A percentile compares a stretch with the other conserved stretches of the same genome.
These are phyloP conservation scores for Metschnikowia shivogae DNA, from an alignment of 805 yeast genomes.

Conservation along the genomic window DNA sequence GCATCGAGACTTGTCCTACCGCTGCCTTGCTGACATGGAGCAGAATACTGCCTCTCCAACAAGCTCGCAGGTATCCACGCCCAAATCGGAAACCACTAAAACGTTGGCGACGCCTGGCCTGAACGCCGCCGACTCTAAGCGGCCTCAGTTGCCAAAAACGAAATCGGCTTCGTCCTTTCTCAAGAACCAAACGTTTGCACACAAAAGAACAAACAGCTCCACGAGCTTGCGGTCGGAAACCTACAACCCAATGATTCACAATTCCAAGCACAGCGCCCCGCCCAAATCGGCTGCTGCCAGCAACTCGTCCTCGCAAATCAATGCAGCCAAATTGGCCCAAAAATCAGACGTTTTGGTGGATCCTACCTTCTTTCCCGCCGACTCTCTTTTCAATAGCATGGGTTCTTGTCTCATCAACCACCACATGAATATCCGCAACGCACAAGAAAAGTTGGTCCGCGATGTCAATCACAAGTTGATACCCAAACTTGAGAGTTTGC, in stretches of 20 bases:
- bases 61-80: slow-evolving; percentile 10
- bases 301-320: slow-evolving; percentile 4
- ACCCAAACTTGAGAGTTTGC: slow-evolving; percentile 34
- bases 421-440: slow-evolving; percentile 27
- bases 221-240: slow-evolving; percentile 11
- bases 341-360: slow-evolving; percentile 21
- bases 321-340: slow-evolving; percentile 16
- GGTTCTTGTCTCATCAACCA: slow-evolving; percentile 33
- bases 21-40: slow-evolving; percentile 13
- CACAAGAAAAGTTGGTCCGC: slow-evolving; percentile 26
- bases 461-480: slow-evolving; percentile 32
- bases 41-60: slow-evolving; percentile 13
- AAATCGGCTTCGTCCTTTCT: slow-evolving; percentile 23
- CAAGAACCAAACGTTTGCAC: slow-evolving; percentile 20
- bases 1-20: slow-evolving; percentile 39
- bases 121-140: slow-evolving; percentile 10
- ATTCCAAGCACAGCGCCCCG: slow-evolving; percentile 2
- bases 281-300: slow-evolving; percentile 1
- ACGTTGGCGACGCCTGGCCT: slow-evolving; percentile 5
- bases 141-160: slow-evolving; percentile 24
- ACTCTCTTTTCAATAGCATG: slow-evolving; percentile 24
- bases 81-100: slow-evolving; percentile 13
- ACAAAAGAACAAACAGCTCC: slow-evolving; percentile 16
- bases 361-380: slow-evolving; percentile 22
- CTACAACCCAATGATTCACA: background rate